phyloP scores from a whole-genome alignment of 1,284 basidiomycete genomes.

The Trichosporon sp. region DNA sequence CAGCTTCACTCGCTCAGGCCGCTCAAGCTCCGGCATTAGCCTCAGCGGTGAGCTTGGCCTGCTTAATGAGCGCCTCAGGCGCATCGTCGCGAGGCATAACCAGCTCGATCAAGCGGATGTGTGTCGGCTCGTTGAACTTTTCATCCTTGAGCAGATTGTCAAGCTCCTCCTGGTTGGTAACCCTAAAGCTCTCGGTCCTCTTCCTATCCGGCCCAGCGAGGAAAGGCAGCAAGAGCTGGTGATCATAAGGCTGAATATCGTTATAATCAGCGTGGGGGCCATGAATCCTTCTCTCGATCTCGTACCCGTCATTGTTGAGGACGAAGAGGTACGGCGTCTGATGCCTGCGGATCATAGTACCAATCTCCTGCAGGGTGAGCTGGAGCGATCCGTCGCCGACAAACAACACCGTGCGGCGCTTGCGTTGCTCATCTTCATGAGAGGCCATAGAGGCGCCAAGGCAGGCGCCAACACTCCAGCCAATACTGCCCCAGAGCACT shows the following conservation, averaged over 20 bases:
- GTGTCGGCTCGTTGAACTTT: conserved; percentile 40
- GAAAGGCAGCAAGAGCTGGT: conserved; percentile 46
- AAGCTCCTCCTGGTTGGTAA: conserved; percentile 52
- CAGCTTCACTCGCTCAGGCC: too few species aligned
- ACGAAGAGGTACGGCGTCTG: conserved; percentile 54
- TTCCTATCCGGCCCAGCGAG: conserved; percentile 22
- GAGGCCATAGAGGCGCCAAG: conserved; percentile 50
- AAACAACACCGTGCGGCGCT: conserved; percentile 69
- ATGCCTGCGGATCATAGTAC: conserved; percentile 50
- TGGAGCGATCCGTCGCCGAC: conserved; percentile 60
- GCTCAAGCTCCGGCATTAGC: conserved; percentile 37
- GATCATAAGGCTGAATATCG: conserved; percentile 49
- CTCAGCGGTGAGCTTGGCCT: conserved; percentile 47
- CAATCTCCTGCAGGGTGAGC: conserved; percentile 51
- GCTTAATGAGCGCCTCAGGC: conserved; percentile 39
- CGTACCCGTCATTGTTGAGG: conserved; percentile 84
- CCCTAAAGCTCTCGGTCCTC: conserved; percentile 31
- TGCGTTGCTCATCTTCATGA: conserved; percentile 63
- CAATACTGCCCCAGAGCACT: conserved; percentile 48
- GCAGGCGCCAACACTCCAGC: conserved; percentile 54
- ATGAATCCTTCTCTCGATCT: conserved; percentile 68
- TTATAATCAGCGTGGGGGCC: conserved; percentile 48
- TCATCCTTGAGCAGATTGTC: conserved; percentile 49
- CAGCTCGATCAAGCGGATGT: conserved; percentile 46
- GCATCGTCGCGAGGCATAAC: conserved; percentile 46